Conservation (phyloP, 2,329 filamentous ascomycete species). For the Metarhizium robertsii region DNA sequence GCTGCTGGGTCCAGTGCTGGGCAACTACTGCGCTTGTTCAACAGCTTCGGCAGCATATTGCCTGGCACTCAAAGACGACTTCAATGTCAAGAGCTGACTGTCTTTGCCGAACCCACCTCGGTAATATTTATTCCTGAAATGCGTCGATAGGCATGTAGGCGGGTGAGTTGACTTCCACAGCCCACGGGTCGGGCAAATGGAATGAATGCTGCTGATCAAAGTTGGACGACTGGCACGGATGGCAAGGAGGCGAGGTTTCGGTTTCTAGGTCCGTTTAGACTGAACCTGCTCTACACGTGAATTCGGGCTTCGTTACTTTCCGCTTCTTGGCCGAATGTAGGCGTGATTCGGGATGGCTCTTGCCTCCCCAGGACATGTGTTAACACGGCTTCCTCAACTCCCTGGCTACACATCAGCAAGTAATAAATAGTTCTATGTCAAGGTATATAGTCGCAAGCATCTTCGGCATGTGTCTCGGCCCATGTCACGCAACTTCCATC, state of each 20-base stretch:
- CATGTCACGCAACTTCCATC: not conserved
- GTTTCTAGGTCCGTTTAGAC: too few species aligned
- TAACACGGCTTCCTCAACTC: too few species aligned
- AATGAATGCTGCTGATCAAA: not conserved
- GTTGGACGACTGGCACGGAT: not conserved
- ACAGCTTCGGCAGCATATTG: constrained; percentile 19
- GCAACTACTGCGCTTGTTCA: constrained; percentile 17
- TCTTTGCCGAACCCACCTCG: not conserved
- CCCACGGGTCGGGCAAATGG: not conserved
- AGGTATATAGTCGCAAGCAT: not conserved
- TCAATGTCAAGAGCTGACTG: not conserved
- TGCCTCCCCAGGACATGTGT: not conserved
- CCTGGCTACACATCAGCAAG: too few species aligned
- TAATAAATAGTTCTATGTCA: not conserved
- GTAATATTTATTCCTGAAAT: not conserved
- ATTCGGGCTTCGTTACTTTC: not conserved
- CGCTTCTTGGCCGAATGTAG: not conserved
- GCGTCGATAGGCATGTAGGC: not conserved
- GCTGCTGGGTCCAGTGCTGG: constrained; percentile 12
- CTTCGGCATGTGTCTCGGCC: not conserved
- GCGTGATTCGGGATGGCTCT: not conserved
- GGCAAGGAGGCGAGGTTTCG: not conserved
- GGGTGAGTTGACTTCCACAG: not conserved
- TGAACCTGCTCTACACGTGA: not conserved
- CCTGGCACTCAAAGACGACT: not conserved